Percentiles rank a stretch among this genome's conserved stretches.
Conservation (phyloP, 441 rosid species). For the Rhodomyrtus psidioides region DNA sequence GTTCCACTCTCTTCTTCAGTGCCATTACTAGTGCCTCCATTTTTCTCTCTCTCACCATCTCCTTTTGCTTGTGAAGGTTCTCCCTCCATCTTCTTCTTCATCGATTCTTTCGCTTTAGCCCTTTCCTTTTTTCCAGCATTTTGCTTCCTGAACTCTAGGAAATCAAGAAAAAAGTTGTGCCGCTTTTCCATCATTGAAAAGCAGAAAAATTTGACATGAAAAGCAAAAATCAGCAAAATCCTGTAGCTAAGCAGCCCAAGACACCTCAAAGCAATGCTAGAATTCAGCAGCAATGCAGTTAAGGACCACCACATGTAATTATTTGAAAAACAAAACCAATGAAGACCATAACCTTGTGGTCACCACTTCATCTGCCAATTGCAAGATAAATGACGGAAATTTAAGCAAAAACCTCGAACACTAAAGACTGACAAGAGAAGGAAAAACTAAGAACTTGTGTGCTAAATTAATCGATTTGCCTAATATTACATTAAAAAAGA, state of each 20-base stretch:
- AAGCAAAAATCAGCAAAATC: not conserved
- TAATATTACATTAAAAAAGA: not conserved
- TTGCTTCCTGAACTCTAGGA: slow-evolving; percentile 52
- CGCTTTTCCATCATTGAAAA: not conserved
- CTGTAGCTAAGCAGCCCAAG: not conserved
- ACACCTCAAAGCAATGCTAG: not conserved
- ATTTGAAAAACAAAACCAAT: not conserved
- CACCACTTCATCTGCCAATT: not conserved
- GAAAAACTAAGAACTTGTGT: not conserved
- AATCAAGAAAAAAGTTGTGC: not conserved
- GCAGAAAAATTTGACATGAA: not conserved
- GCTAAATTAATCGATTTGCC: not conserved
- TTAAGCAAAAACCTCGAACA: not conserved
- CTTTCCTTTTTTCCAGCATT: slow-evolving; percentile 48
- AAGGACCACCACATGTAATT: not conserved
- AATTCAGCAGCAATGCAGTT: not conserved
- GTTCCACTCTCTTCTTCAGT: slow-evolving; percentile 12
- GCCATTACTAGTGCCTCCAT: slow-evolving; percentile 2
- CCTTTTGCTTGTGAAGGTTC: slow-evolving; percentile 21
- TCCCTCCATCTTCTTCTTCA: slow-evolving; percentile 36
- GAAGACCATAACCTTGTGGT: not conserved
- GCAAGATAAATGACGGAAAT: not conserved
- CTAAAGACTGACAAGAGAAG: not conserved
- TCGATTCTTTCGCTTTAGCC: slow-evolving; percentile 34
- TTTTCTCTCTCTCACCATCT: not conserved